Conservation (phyloP, 78 protist genomes). For the Reticulomyxa filosa region DNA sequence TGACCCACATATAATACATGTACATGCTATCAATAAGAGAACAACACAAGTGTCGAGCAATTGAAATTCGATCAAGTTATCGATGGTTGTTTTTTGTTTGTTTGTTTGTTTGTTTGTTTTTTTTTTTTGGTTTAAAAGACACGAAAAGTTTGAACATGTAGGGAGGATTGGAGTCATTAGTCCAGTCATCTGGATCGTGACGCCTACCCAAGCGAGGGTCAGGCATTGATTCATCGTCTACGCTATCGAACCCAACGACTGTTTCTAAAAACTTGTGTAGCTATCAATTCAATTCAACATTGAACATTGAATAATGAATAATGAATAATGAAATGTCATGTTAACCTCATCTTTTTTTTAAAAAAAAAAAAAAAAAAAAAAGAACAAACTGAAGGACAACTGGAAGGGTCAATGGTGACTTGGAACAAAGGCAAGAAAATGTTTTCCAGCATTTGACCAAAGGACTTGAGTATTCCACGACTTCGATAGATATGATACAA, state of each 20-base stretch:
- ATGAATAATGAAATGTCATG: no score
- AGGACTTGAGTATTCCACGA: slow-evolving; percentile 18
- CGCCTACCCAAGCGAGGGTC: slow-evolving; percentile 20
- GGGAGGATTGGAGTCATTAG: slow-evolving; percentile 62
- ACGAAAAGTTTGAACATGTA: slow-evolving; percentile 65
- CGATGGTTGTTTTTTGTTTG: no score
- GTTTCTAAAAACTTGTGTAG: slow-evolving; percentile 25
- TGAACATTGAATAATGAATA: no score
- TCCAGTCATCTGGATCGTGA: slow-evolving; percentile 52
- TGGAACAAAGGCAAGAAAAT: slow-evolving; percentile 82
- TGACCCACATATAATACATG: background rate
- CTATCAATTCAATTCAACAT: no score
- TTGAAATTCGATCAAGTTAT: no score
- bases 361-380: no score
- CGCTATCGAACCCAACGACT: slow-evolving; percentile 70
- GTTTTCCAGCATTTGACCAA: slow-evolving; percentile 40
- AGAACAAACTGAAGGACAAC: no score
- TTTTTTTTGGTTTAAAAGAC: slow-evolving; percentile 56
- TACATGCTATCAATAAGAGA: slow-evolving; percentile 16
- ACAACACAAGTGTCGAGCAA: slow-evolving; percentile 32
- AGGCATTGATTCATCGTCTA: slow-evolving; percentile 78
- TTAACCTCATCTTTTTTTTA: no score
- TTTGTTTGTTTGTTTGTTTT: no score
- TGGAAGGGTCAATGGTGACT: slow-evolving; percentile 14
- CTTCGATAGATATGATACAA: slow-evolving; percentile 43